Evolutionary conservation across 2,329 filamentous ascomycete species (phyloP), one percentile per base, ranked within the genome.

Genomic region (Sclerotiophoma versabilis): DNA sequence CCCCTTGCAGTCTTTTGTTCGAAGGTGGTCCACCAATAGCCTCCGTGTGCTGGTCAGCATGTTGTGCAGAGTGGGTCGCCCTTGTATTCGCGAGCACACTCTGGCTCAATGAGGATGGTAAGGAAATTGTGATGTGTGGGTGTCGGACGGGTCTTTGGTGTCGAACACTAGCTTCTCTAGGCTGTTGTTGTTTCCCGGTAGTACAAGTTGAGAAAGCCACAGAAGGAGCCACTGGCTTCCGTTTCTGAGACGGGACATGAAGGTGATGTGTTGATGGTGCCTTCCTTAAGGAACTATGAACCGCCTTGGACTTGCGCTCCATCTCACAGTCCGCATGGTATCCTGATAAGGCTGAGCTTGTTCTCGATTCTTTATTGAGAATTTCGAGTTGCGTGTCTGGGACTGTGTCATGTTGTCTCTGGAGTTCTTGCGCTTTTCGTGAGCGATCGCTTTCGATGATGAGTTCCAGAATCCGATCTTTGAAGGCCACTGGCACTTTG

Each of bases 261-360:
- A 44, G 32, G 1, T 38, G 33, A 19, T 37, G 48, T 14, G 5
- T 23, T 14, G 39, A 27, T n/a, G 26, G 17, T 3, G 26, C 5
- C 29, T 39, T 54, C 14, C 20, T 37, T 1, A 33, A 5, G 2
- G 17, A 10, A 5, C 34, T 39, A 12, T 23, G 33, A 11, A 25
- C 17, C 9, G n/a, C 25, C 12, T 27, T 49, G 1, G 32, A 12
- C 17, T 23, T 39, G 11, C 8, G 26, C 11, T 49, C 44, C 14
- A 10, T 34, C 15, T 54, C 44, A n/a, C 38, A 33, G 5, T 54
- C 51, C 20, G 51, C 51, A 12, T 20, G 26, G 17, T 54, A 54
- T 9, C 44, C 44, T 25, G 45, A 54, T 12, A 54, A 14, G 2
- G 44, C 51, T 29, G 51, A 49, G 22, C 12, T 29, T 6, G 44